Evolutionary conservation across 768 basidiomycete genomes (phyloP).

Genomic region (Collybia nuda): DNA sequence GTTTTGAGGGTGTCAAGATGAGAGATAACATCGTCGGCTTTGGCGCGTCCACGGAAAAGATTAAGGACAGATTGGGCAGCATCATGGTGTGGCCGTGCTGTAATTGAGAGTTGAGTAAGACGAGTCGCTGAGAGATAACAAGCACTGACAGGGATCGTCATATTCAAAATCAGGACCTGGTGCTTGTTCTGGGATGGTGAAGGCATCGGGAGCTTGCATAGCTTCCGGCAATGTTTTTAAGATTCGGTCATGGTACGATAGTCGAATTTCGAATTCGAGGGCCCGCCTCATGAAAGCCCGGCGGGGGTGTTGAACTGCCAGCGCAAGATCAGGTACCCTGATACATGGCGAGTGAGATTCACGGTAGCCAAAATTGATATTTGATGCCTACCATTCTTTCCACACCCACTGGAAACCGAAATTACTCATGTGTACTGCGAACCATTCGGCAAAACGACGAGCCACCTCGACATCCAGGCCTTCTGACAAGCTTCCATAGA

Average conservation of each 20-base stretch:
- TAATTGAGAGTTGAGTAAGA: constrained; percentile 4
- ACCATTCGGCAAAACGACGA: constrained; percentile 91
- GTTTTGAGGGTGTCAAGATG: constrained; percentile 72
- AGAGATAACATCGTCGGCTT: constrained; percentile 75
- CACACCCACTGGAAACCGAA: constrained; percentile 99
- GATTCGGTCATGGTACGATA: constrained; percentile 93
- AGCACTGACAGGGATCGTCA: constrained; percentile 67
- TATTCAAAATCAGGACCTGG: constrained; percentile 84
- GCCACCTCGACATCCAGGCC: constrained; percentile 86
- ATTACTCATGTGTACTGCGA: constrained; percentile 94
- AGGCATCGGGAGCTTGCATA: constrained; percentile 68
- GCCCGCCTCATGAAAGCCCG: constrained; percentile 85
- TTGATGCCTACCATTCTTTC: constrained; percentile 86
- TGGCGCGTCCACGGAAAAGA: constrained; percentile 79
- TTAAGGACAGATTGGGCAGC: constrained; percentile 75
- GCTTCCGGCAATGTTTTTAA: constrained; percentile 81
- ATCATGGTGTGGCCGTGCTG: constrained; percentile 80
- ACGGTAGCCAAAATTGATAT: neutral
- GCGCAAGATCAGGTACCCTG: constrained; percentile 84
- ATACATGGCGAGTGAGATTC: constrained; percentile 1
- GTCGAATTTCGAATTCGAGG: constrained; percentile 84
- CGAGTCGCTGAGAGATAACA: neutral
- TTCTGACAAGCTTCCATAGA: constrained; percentile 78
- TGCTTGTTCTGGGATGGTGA: constrained; percentile 64
- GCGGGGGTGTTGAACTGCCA: constrained; percentile 79